Conservation (phyloP, 2,329 filamentous ascomycete species). For the Arthrobotrys entomopaga region DNA sequence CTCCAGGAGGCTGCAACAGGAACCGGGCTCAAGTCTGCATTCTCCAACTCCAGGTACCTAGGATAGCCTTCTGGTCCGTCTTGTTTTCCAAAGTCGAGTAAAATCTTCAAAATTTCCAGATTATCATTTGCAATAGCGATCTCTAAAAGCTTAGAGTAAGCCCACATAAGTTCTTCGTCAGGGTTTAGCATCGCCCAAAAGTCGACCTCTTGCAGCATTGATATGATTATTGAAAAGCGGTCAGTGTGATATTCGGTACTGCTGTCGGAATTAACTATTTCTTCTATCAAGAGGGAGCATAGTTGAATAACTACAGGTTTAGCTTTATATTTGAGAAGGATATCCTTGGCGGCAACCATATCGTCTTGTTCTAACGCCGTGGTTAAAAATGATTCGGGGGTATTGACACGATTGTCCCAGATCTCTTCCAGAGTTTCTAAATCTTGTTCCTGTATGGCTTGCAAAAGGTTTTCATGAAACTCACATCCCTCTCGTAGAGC, state of each 20-base stretch:
- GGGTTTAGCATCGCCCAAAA: not conserved
- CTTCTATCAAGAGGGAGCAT: not conserved
- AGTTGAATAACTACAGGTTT: not conserved
- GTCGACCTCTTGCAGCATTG: not conserved
- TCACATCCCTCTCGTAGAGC: not conserved
- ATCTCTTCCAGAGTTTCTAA: not conserved
- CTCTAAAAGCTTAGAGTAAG: not conserved
- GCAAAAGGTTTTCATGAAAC: not conserved
- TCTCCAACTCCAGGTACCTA: not conserved
- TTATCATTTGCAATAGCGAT: not conserved
- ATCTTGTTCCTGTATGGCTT: not conserved
- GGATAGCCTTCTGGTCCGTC: not conserved
- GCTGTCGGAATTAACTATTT: not conserved
- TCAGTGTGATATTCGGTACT: not conserved
- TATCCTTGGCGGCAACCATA: not conserved
- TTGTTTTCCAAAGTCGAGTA: not conserved
- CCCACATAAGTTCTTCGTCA: not conserved
- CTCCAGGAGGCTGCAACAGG: no score
- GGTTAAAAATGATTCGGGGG: not conserved
- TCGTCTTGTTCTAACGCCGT: not conserved
- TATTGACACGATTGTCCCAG: not conserved
- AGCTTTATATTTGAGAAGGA: not conserved
- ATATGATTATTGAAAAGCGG: not conserved
- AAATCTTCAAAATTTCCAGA: not conserved
- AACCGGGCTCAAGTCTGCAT: not conserved